These are phyloP conservation scores for Lactarius vividus DNA, from an alignment of 768 basidiomycete genomes.

Conservation along the genomic window DNA sequence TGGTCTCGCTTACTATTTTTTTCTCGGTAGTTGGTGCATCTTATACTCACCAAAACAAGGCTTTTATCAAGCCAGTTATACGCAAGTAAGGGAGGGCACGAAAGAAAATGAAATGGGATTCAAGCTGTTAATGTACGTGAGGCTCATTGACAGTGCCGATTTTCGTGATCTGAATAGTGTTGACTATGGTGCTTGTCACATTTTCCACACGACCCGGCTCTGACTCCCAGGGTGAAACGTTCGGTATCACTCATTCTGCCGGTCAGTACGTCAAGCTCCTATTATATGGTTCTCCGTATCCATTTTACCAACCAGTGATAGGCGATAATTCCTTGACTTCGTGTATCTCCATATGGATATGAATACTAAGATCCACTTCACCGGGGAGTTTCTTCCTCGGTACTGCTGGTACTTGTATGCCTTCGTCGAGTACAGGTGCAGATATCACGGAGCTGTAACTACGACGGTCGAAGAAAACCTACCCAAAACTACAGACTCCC, in stretches of 20 bases:
- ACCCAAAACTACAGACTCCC: too few species aligned
- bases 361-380: too few species aligned
- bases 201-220: constrained; percentile 23
- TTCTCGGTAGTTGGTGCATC: not conserved
- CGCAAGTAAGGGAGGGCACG: constrained; percentile 30
- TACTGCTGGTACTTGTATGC: too few species aligned
- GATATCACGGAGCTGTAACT: too few species aligned
- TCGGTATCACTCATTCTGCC: constrained; percentile 22
- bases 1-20: not conserved
- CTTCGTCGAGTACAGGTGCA: too few species aligned
- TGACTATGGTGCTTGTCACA: constrained; percentile 24
- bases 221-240: constrained; percentile 14
- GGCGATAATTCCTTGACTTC: too few species aligned
- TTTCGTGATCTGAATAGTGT: not conserved
- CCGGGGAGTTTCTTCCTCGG: too few species aligned
- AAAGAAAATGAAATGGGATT: constrained; percentile 31
- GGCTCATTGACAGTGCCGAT: not conserved
- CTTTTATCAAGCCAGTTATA: constrained; percentile 27
- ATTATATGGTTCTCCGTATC: constrained; percentile 21
- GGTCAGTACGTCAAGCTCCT: constrained; percentile 22
- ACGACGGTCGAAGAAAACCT: too few species aligned
- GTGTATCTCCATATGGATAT: too few species aligned
- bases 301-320: too few species aligned
- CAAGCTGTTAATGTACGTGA: constrained; percentile 30
- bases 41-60: not conserved